These are phyloP conservation scores for Arthrobotrys entomopaga DNA, from an alignment of 2,329 filamentous ascomycete species.

Conservation along the genomic window DNA sequence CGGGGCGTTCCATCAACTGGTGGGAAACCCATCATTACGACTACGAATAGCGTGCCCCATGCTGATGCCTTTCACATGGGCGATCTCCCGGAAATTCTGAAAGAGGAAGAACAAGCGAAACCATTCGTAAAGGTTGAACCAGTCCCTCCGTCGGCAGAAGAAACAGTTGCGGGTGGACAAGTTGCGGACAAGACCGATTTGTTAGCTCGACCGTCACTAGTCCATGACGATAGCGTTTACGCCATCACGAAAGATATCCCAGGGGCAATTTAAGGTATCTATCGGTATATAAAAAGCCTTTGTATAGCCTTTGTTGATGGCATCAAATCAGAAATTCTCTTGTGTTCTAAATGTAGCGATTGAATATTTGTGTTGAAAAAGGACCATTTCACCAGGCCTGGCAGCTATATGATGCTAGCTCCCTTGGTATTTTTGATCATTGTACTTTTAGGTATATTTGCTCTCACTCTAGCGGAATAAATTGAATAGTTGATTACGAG, in stretches of 20 bases:
- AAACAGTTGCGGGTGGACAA: neutral
- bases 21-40: conserved; percentile 29
- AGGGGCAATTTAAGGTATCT: conserved; percentile 23
- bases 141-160: neutral
- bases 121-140: neutral
- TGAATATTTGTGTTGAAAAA: neutral
- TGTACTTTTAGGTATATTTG: neutral
- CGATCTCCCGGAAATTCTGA: conserved; percentile 21
- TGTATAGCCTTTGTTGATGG: neutral
- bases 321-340: no score
- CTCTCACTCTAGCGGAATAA: neutral
- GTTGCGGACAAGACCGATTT: neutral
- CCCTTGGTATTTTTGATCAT: no score
- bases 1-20: neutral
- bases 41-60: conserved; percentile 34
- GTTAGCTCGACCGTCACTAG: conserved; percentile 3
- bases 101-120: conserved; percentile 6
- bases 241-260: conserved; percentile 41
- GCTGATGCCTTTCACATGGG: conserved; percentile 16
- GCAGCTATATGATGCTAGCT: no score
- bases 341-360: no score
- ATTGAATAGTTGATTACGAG: neutral
- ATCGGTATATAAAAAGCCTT: neutral
- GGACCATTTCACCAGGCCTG: no score
- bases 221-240: conserved; percentile 43